Conservation (phyloP, 495 filamentous ascomycete genomes). For the Penicillium alfredii region DNA sequence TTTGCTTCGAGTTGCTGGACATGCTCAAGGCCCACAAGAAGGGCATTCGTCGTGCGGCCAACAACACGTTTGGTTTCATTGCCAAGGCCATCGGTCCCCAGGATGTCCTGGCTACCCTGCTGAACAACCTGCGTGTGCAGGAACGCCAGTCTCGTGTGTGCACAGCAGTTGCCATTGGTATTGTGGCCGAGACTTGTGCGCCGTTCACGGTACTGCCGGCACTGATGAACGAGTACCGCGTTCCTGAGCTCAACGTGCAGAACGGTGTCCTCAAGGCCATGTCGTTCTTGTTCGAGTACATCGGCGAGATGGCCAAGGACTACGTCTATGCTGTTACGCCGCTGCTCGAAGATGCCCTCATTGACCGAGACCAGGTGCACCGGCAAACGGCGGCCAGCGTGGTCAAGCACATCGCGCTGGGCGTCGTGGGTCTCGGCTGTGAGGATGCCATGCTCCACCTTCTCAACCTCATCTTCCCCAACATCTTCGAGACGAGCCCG, state of each 20-base stretch:
- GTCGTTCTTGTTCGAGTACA: conserved; percentile 98
- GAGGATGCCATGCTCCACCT: conserved; percentile 99
- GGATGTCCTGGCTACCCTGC: conserved; percentile 90
- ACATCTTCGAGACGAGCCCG: conserved; percentile 95
- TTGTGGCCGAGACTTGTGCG: conserved; percentile 99
- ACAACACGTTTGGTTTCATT: conserved; percentile 99
- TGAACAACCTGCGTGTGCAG: conserved; percentile 95
- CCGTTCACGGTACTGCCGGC: conserved; percentile 98
- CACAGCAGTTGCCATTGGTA: conserved; percentile 97
- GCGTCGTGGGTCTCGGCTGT: conserved; percentile 93
- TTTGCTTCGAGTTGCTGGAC: conserved; percentile 97
- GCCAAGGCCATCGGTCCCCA: conserved; percentile 98
- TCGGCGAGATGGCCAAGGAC: conserved; percentile 99
- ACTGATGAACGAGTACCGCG: conserved; percentile 99
- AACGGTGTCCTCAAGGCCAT: conserved; percentile 97
- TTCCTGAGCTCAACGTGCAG: conserved; percentile 97
- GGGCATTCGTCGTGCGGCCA: conserved; percentile 95
- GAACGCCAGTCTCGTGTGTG: conserved; percentile 98
- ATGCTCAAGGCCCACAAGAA: conserved; percentile 99
- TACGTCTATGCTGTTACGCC: conserved; percentile 98
- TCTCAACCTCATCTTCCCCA: conserved; percentile 91
- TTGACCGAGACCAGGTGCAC: conserved; percentile 97
- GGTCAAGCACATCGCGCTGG: conserved; percentile 94
- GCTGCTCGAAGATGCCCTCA: conserved; percentile 94
- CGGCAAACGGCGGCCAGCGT: conserved; percentile 93